Conservation (phyloP, 2,329 filamentous ascomycete species). For the Thelonectria olida region DNA sequence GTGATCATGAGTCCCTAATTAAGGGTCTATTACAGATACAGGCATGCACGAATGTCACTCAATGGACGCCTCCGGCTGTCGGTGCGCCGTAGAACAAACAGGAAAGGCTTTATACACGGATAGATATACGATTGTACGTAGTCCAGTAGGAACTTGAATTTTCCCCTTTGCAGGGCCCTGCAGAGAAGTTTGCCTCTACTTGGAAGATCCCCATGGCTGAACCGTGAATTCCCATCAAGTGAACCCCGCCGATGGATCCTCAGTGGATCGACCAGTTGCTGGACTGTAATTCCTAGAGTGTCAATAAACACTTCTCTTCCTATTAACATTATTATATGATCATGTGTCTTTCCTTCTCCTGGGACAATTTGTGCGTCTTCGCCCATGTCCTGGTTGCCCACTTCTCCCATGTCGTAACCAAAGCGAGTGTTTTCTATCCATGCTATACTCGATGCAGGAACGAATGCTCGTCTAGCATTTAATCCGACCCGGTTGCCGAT, state of each 20-base stretch:
- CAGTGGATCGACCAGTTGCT: background rate
- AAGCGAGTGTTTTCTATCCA: conserved; percentile 28
- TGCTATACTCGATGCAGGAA: conserved; percentile 29
- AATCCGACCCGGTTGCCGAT: conserved; percentile 29
- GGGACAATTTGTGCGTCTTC: conserved; percentile 3
- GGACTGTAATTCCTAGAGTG: background rate
- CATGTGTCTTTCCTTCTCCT: conserved; percentile 27
- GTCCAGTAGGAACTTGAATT: too few species aligned
- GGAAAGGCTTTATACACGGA: too few species aligned
- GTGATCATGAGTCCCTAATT: background rate
- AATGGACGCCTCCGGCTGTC: background rate
- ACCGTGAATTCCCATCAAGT: background rate
- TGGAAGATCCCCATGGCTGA: background rate
- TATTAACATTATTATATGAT: conserved; percentile 39
- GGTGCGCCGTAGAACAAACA: background rate
- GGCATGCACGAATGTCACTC: background rate
- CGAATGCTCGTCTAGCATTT: conserved; percentile 40
- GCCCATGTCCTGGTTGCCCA: conserved; percentile 4
- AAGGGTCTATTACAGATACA: background rate
- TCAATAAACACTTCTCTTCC: conserved; percentile 28
- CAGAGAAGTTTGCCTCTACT: background rate
- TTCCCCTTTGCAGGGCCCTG: background rate
- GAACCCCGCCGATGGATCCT: background rate
- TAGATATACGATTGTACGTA: too few species aligned
- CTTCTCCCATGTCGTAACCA: conserved; percentile 14